Percentiles rank a stretch among this genome's conserved stretches.
Evolutionary conservation across 2,329 filamentous ascomycete species (phyloP).

Genomic region (Alternaria angustiovoidea): DNA sequence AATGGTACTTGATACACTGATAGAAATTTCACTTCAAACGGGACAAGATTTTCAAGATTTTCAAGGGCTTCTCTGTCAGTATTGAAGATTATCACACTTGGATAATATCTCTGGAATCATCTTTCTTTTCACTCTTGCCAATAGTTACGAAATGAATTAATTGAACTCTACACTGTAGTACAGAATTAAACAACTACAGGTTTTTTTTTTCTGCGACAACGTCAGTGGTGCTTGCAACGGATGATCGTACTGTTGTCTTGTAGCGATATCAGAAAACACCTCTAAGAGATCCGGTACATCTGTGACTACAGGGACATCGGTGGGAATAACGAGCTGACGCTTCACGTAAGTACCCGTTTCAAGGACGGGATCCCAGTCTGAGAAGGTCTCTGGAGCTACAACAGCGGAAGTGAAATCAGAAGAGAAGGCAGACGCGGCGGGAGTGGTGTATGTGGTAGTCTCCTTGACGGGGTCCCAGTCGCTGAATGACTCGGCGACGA

Average conservation of each 20-base stretch:
- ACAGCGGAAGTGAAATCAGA: background rate
- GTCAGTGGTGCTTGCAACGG: no score
- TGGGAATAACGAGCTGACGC: background rate
- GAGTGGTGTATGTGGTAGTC: background rate
- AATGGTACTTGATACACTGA: conserved; percentile 32
- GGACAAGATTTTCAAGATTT: background rate
- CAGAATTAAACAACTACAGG: background rate
- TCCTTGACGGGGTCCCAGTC: conserved; percentile 1
- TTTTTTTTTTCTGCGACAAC: background rate
- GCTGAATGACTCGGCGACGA: background rate
- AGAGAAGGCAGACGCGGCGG: background rate
- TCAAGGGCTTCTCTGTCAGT: background rate
- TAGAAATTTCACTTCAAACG: background rate
- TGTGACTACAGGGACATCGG: background rate
- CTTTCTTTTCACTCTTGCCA: background rate
- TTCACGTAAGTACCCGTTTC: background rate
- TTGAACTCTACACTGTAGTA: background rate
- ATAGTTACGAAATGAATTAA: no score
- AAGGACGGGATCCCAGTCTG: background rate
- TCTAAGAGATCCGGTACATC: background rate
- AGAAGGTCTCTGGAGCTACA: background rate
- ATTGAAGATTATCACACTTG: background rate
- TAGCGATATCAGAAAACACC: background rate
- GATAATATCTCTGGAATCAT: background rate
- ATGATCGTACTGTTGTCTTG: background rate